phyloP scores from a whole-genome alignment of 345 rosid species.

The Lenwebbia sp. region DNA sequence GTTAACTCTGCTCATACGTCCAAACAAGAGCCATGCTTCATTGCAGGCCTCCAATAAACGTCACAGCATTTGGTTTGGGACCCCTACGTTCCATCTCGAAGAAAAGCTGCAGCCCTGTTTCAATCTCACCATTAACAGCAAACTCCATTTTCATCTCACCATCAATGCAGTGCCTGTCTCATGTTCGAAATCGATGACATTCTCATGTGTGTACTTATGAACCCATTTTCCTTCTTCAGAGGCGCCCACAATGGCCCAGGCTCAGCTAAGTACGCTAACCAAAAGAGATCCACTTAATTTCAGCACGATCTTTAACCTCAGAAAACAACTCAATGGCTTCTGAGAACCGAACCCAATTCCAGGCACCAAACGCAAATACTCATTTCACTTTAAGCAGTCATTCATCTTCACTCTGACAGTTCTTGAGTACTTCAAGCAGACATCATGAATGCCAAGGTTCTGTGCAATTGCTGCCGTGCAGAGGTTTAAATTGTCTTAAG shows the following conservation, averaged over 20 bases:
- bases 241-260: slow-evolving; percentile 17
- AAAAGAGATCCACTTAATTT: slow-evolving; percentile 10
- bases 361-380: not conserved
- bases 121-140: slow-evolving; percentile 11
- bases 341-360: not conserved
- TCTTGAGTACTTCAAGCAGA: not conserved
- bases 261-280: slow-evolving; percentile 20
- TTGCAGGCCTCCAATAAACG: slow-evolving; percentile 12
- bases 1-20: no score
- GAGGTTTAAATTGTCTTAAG: no score
- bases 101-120: slow-evolving; percentile 8
- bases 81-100: slow-evolving; percentile 12
- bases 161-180: slow-evolving; percentile 10
- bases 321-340: slow-evolving; percentile 5
- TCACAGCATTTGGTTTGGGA: slow-evolving; percentile 11
- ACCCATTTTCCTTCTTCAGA: slow-evolving; percentile 17
- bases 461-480: no score
- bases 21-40: no score
- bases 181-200: slow-evolving; percentile 1
- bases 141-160: no score
- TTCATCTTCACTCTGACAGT: not conserved
- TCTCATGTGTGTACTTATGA: slow-evolving; percentile 1
- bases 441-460: no score
- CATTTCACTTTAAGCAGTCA: not conserved
- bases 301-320: slow-evolving; percentile 1